phyloP scores from a whole-genome alignment of 495 filamentous ascomycete genomes.

The Filosporella fistucella region DNA sequence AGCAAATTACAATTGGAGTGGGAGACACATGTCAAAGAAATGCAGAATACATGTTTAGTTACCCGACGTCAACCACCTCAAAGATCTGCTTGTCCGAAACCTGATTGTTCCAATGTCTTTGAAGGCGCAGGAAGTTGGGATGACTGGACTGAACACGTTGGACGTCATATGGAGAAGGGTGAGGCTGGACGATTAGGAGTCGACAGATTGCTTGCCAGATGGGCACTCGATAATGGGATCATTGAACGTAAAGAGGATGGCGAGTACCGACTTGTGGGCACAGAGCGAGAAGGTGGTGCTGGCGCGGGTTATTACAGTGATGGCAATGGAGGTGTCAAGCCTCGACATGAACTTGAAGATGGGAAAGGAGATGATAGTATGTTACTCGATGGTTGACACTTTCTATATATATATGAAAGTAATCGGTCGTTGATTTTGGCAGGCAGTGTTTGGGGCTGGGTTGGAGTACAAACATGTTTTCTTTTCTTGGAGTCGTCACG shows the following conservation, averaged over 20 bases:
- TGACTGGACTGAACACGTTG: slow-evolving; percentile 87
- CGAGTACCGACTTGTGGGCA: slow-evolving; percentile 41
- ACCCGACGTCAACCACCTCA: slow-evolving; percentile 61
- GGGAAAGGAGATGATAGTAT: slow-evolving; percentile 18
- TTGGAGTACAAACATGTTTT: no score
- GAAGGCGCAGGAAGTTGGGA: slow-evolving; percentile 75
- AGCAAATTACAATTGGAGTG: slow-evolving; percentile 49
- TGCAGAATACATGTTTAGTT: slow-evolving; percentile 67
- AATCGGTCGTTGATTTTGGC: no score
- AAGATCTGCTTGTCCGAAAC: slow-evolving; percentile 59
- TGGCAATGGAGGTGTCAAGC: slow-evolving; percentile 18
- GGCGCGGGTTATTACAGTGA: slow-evolving; percentile 23
- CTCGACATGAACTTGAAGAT: slow-evolving; percentile 10
- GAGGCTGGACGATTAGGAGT: slow-evolving; percentile 46
- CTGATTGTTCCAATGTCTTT: slow-evolving; percentile 66
- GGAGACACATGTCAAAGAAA: slow-evolving; percentile 51
- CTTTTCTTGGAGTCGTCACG: no score
- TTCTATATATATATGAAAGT: no score
- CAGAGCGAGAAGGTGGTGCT: slow-evolving; percentile 21
- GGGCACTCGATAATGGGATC: slow-evolving; percentile 54
- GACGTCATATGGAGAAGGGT: slow-evolving; percentile 74
- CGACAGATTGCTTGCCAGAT: slow-evolving; percentile 46
- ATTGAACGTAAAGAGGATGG: slow-evolving; percentile 47
- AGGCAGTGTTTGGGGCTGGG: no score
- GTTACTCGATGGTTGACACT: slow-evolving; percentile 14